Base-by-base conservation (phyloP, 768 basidiomycete genomes). In the Tricholomella constricta region DNA sequence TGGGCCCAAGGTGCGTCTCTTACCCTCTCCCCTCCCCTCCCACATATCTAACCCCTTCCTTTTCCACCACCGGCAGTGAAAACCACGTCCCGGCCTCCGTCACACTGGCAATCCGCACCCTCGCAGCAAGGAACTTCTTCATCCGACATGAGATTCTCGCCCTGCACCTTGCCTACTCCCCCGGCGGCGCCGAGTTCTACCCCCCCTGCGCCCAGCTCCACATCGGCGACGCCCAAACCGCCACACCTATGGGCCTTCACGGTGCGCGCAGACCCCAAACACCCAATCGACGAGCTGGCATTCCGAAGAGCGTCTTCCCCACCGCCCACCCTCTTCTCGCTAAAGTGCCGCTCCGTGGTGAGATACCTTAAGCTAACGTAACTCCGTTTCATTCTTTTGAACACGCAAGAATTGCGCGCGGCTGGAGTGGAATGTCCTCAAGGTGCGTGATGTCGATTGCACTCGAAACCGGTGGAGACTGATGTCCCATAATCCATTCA, bases 81-180 rank as follows among this genome's bases (percentile, higher is more conserved):
- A 6, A 9, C 10, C 79, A 82, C 8, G 59, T 48, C 2, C 65
- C 74, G 2, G 75, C 76, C 0, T 72, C 63, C 12, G 68, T n/a
- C n/a, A n/a, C n/a, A n/a, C n/a, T 79, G 1, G 73, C 69, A 0
- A 60, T 86, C 42, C 55, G 67, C 17, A 78, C 77, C 40, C 65
- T 92, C 48, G 75, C 81, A 2, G 69, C 85, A 2, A 90, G 90
- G 4, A 81, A 86, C 59, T 91, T 91, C 66, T 73, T 92, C 53
- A 66, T 91, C 63, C 86, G 89, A 1, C 84, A 89, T 65, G 89
- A 92, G 65, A 86, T 91, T 67, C 85, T 91, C 65, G 85, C 86
- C 9, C 80, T 91, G 12, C 90, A 91, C 62, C 76, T 84, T 40
- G 89, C 78, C 6, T 74, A 63, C n/a, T 57, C 62, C 2, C 9